Conservation (phyloP, 148 eudicot species). For the Selenicereus undatus region DNA sequence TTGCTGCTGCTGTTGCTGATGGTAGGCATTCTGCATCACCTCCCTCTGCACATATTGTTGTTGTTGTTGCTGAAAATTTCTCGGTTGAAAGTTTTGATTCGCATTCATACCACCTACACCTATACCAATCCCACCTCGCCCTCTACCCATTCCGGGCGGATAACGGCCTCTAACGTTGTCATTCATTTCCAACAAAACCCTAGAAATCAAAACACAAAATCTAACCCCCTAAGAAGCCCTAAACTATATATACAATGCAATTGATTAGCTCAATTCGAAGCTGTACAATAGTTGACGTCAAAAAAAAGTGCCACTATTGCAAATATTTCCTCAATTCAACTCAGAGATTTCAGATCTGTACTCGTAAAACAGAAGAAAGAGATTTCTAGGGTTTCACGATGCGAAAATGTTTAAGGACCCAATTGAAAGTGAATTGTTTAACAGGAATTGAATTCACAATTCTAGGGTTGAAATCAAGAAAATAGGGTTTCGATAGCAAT, state of each 20-base stretch:
- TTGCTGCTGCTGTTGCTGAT: slow-evolving; percentile 19
- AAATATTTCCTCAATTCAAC: neutral
- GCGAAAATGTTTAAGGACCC: neutral
- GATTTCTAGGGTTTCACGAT: neutral
- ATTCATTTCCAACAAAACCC: slow-evolving; percentile 9
- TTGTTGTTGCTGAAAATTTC: neutral
- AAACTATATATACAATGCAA: neutral
- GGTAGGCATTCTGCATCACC: neutral
- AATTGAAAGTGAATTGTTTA: neutral
- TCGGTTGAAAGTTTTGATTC: neutral
- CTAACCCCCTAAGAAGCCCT: neutral
- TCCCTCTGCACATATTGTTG: slow-evolving; percentile 9
- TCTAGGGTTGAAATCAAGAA: neutral
- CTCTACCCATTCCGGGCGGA: slow-evolving; percentile 13
- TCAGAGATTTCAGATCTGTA: neutral
- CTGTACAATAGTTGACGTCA: slow-evolving; percentile 21
- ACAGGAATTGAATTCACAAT: neutral
- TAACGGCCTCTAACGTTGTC: slow-evolving; percentile 11
- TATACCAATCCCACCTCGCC: slow-evolving; percentile 4
- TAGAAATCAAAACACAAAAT: neutral
- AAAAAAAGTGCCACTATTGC: slow-evolving; percentile 19
- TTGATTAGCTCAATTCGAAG: slow-evolving; percentile 13
- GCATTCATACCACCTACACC: neutral
- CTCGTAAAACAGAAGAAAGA: neutral
- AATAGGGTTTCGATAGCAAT: neutral